Evolutionary conservation across 106 monocot genomes (phyloP).

Genomic region (Agapanthus africanus): DNA sequence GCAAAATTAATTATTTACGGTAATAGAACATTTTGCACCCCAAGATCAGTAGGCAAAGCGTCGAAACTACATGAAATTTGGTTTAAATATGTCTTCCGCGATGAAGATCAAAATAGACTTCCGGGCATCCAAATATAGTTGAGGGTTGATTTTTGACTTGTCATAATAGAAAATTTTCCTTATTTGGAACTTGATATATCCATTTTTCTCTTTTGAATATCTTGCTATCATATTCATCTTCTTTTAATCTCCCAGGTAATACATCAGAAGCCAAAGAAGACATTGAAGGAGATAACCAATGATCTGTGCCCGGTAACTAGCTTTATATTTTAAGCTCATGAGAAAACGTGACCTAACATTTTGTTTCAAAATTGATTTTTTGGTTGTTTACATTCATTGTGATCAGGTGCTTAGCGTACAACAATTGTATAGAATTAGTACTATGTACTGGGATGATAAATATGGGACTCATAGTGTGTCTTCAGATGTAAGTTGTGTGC

Average conservation of each 20-base stretch:
- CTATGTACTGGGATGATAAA: constrained; percentile 70
- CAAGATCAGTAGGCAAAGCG: no score
- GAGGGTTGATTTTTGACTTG: no score
- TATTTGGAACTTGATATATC: no score
- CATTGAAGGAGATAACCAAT: constrained; percentile 53
- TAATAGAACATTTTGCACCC: no score
- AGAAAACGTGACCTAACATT: no score
- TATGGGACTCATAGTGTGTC: constrained; percentile 58
- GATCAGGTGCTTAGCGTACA: constrained; percentile 65
- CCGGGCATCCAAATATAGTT: no score
- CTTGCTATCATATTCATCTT: not conserved
- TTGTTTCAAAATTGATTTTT: constrained; percentile 14
- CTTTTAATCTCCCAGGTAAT: constrained; percentile 28
- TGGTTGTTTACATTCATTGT: constrained; percentile 8
- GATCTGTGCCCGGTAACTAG: constrained; percentile 69
- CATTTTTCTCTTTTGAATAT: no score
- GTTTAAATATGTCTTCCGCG: no score
- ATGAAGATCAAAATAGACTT: no score
- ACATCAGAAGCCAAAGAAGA: constrained; percentile 54
- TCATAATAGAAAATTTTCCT: no score
- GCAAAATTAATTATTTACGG: no score
- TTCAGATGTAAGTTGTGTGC: constrained; percentile 62
- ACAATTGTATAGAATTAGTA: constrained; percentile 62
- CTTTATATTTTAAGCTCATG: not conserved
- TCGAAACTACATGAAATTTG: no score